Evolutionary conservation across 1,139 yeast genomes (phyloP), one percentile per base, ranked within the genome.

Genomic region (Yarrowia galli): DNA sequence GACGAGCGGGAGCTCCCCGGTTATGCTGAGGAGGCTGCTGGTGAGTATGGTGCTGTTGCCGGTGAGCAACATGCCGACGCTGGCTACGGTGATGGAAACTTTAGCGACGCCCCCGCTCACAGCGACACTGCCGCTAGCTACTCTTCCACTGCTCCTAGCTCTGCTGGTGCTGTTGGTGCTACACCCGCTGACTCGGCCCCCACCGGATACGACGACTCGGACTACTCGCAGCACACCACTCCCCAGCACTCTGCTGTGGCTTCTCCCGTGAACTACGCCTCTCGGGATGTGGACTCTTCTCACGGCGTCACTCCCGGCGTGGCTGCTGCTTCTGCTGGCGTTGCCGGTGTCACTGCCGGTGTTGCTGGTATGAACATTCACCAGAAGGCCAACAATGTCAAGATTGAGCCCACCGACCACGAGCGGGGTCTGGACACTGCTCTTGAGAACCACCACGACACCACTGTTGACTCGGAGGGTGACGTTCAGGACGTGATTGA

Each of bases 401-500:
- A 48, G 45, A 54, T 67, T 28, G 68, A 68, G 48, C 70, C 63
- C 15, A 13, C 3, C n/a, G 40, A 49, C 15, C 53, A 25, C 22
- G 53, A 28, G n/a, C 48, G 28, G 23, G 25, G 48, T 20, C n/a
- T 43, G n/a, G 48, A 43, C 16, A 8, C 25, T 22, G 16, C 25
- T 2, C 25, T 12, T 2, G 48, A 20, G 36, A 25, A 1, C 25
- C 20, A n/a, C 58, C n/a, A 15, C 28, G 54, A 60, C n/a, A 23
- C 51, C 20, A 58, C 64, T 12, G 40, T 28, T 6, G 64, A 58
- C 20, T 42, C 63, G 9, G 64, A 58, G 40, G 64, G 51, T 5
- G 66, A 38, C 58, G 49, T 54, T 23, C 56, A 42, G 43, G 73
- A 74, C 65, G 76, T 73, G 4, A 67, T 75, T 46, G 78, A 76